Evolutionary conservation across 352 stramenopile genomes (phyloP), one percentile per base, ranked within the genome.

Genomic region (Thraustochytrium striatum): DNA sequence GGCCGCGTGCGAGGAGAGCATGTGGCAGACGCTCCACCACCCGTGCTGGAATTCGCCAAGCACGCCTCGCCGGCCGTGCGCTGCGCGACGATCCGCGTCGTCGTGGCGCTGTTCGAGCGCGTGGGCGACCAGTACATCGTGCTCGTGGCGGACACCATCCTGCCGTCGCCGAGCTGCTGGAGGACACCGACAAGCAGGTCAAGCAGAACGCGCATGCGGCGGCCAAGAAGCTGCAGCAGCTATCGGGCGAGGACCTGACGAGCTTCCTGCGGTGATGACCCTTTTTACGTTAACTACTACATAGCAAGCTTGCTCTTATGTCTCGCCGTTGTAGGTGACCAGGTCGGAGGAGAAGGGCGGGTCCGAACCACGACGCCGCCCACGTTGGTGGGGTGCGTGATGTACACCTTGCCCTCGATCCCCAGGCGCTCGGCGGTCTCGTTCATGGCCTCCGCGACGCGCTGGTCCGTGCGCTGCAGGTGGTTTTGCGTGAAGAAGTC

Each of bases 401-500:
- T 98, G 82, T 98, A 96, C 61, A 98, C 88, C 84, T 92, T 94
- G 65, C 96, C 96, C 9, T 95, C 87, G 43, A 98, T 91, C 62
- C 91, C 92, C 72, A 95, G 91, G 0, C 88, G 84, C 68, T 94
- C 87, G 0, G 95, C 95, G 7, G 89, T 91, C 82, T 93, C 82
- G 78, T 96, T 93, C 96, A 99, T 99, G 30, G 95, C 95, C 78
- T 96, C 91, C 38, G 96, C 96, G 35, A 99, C 95, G 39, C 86
- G 81, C 72, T 86, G 87, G 86, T 95, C 90, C 2, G 87, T 90
- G 57, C 89, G 83, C 82, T 95, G 89, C 81, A 90, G 91, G 75
- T 90, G 85, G 78, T 94, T 86, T 85, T 99, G 96, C 61, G 95
- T 97, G 86, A 99, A 99, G 83, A 99, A 98, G 87, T 99, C 96